phyloP scores from a whole-genome alignment of 2,329 filamentous ascomycete species.

The Fusarium piperis region DNA sequence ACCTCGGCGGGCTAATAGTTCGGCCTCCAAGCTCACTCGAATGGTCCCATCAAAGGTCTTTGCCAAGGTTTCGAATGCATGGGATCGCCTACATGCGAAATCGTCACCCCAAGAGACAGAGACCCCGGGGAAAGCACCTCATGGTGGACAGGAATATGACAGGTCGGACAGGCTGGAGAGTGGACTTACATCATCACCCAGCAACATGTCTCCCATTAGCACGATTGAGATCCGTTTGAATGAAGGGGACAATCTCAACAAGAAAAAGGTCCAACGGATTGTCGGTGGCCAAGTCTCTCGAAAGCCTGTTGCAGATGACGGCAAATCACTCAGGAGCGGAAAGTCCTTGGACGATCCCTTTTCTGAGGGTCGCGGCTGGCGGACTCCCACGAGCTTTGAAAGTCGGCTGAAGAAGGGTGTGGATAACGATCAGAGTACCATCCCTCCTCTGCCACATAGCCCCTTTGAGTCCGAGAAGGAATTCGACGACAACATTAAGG shows the following conservation, averaged over 20 bases:
- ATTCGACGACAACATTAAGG: constrained; percentile 51
- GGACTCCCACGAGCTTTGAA: constrained; percentile 39
- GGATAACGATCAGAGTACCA: background rate
- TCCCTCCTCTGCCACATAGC: constrained; percentile 11
- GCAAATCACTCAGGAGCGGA: constrained; percentile 40
- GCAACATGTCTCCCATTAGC: constrained; percentile 39
- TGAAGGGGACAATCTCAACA: constrained; percentile 48
- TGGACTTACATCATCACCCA: constrained; percentile 2
- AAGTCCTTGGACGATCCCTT: constrained; percentile 46
- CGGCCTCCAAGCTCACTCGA: constrained; percentile 40
- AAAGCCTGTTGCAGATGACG: constrained; percentile 44
- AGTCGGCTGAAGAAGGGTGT: constrained; percentile 26
- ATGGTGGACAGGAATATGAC: background rate
- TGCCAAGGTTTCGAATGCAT: constrained; percentile 47
- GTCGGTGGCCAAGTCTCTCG: constrained; percentile 43
- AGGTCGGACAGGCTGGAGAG: constrained; percentile 10
- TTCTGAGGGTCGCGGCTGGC: constrained; percentile 29
- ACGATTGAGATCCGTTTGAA: constrained; percentile 48
- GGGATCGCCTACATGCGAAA: constrained; percentile 46
- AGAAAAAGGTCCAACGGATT: constrained; percentile 48
- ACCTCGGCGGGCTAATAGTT: constrained; percentile 10
- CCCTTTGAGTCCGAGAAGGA: constrained; percentile 51
- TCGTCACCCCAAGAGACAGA: constrained; percentile 32
- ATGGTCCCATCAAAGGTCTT: constrained; percentile 46
- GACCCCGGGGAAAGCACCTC: background rate